These are phyloP conservation scores for Glomus cerebriforme DNA, from an alignment of 192 early-diverging fungal genomes.

Conservation along the genomic window DNA sequence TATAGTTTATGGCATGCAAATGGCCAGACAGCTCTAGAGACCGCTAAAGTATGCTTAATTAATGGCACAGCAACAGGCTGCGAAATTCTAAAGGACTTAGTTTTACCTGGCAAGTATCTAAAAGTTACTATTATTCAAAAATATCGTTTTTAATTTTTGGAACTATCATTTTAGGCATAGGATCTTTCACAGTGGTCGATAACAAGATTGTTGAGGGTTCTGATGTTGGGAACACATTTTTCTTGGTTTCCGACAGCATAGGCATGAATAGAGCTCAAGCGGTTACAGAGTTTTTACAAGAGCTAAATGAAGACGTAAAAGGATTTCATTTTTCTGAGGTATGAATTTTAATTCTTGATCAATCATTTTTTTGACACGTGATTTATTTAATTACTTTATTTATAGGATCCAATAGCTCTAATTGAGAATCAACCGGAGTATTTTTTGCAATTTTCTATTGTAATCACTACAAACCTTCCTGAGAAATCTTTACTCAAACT, in stretches of 20 bases:
- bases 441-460: constrained; percentile 68
- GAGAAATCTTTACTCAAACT: constrained; percentile 59
- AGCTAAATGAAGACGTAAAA: constrained; percentile 87
- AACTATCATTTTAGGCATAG: constrained; percentile 68
- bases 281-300: constrained; percentile 66
- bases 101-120: constrained; percentile 83
- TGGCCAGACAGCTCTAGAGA: constrained; percentile 88
- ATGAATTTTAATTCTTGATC: constrained; percentile 18
- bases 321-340: constrained; percentile 65
- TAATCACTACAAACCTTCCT: constrained; percentile 72
- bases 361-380: background rate
- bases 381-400: background rate
- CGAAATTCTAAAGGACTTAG: constrained; percentile 93
- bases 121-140: background rate
- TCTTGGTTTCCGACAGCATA: constrained; percentile 67
- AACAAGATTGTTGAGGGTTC: constrained; percentile 58
- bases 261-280: constrained; percentile 68
- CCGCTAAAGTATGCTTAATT: constrained; percentile 79
- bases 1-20: constrained; percentile 89
- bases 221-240: constrained; percentile 91
- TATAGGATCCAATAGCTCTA: constrained; percentile 47
- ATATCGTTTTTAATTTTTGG: background rate
- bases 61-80: constrained; percentile 83
- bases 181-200: constrained; percentile 86
- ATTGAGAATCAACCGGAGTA: constrained; percentile 56